Evolutionary conservation across 2,329 filamentous ascomycete species (phyloP).

Genomic region (Fusarium sp.): DNA sequence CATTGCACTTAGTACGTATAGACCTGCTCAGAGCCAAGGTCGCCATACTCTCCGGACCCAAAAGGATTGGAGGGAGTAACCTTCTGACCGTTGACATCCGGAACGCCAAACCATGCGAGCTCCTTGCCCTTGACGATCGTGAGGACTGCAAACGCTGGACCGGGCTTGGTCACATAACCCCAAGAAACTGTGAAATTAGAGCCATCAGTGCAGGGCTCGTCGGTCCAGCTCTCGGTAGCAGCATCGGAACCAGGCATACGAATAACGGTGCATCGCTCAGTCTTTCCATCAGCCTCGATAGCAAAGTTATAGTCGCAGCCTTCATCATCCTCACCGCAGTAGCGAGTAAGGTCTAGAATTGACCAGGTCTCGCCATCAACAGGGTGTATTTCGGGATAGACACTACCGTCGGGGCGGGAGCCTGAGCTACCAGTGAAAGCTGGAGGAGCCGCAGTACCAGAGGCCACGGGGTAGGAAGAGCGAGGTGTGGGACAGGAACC

Average conservation of each 20-base stretch:
- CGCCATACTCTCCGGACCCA: slow-evolving; percentile 31
- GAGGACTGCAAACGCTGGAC: slow-evolving; percentile 37
- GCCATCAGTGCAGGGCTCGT: slow-evolving; percentile 32
- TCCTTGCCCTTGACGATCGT: slow-evolving; percentile 35
- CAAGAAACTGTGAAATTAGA: slow-evolving; percentile 37
- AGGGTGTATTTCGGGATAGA: slow-evolving; percentile 20
- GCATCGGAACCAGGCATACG: slow-evolving; percentile 31
- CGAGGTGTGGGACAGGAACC: slow-evolving; percentile 31
- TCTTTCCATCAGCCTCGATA: slow-evolving; percentile 34
- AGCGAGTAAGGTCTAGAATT: slow-evolving; percentile 34
- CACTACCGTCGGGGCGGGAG: neutral
- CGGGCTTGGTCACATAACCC: slow-evolving; percentile 38
- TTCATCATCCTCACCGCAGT: slow-evolving; percentile 28
- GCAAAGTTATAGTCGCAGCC: slow-evolving; percentile 42
- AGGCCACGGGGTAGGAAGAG: slow-evolving; percentile 11
- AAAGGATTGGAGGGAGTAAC: slow-evolving; percentile 32
- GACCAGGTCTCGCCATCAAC: slow-evolving; percentile 30
- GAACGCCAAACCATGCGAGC: slow-evolving; percentile 42
- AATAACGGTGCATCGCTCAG: slow-evolving; percentile 34
- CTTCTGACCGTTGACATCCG: slow-evolving; percentile 36
- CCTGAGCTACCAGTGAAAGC: neutral
- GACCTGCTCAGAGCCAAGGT: slow-evolving; percentile 36
- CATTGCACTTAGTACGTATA: slow-evolving; percentile 30
- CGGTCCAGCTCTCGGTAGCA: slow-evolving; percentile 35
- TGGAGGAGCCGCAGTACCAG: neutral